Base-by-base conservation (phyloP, 2,329 filamentous ascomycete species). In the Fusarium compactum region DNA sequence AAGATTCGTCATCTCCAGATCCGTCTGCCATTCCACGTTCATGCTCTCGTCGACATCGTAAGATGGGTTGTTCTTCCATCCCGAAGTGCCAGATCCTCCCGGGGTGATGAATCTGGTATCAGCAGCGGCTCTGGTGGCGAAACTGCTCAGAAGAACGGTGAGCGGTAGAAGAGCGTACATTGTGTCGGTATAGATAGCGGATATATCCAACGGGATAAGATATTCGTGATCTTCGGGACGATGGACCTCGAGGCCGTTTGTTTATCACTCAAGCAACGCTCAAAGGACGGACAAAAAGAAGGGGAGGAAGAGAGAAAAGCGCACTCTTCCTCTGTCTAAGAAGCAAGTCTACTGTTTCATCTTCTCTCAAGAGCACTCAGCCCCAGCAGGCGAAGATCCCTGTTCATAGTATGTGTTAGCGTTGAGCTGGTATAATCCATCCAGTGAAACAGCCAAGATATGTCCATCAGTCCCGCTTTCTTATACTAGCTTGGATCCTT, bases 1-100 rank as follows among this genome's bases (percentile, higher is more conserved):
- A 16, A 76, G 56, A 12, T 65, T 64, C 12, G 74, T 74, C 25
- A 32, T 55, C 0, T 72, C 62, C 2, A 74, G 48, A 10, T 70
- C 58, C 20, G 73, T 69, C 24, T 50, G 43, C 74, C 75, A 76
- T 58, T 75, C 65, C 24, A 77, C 51, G 15, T 74, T 66, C 48
- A 76, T 62, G 27, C 71, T 70, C 25, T 76, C 62, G 16, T 70
- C 70, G 9, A 68, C 51, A 6, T 59, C 52, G 24, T 75, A 76
- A 10, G 22, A 55, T 2, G 76, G 73, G 47, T 76, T 76, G 29
- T 77, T 73, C 47, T 69, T 68, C 46, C 64, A 76, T 12, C 48
- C 63, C 2, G 63, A 27, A 3, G 69, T 57, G 14, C 70, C 69
- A 18, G 70, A 53, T 27, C 62, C 53, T 65, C 69, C 69, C 25